Conservation (phyloP, 2,329 filamentous ascomycete genomes). For the Penicillium italicum region DNA sequence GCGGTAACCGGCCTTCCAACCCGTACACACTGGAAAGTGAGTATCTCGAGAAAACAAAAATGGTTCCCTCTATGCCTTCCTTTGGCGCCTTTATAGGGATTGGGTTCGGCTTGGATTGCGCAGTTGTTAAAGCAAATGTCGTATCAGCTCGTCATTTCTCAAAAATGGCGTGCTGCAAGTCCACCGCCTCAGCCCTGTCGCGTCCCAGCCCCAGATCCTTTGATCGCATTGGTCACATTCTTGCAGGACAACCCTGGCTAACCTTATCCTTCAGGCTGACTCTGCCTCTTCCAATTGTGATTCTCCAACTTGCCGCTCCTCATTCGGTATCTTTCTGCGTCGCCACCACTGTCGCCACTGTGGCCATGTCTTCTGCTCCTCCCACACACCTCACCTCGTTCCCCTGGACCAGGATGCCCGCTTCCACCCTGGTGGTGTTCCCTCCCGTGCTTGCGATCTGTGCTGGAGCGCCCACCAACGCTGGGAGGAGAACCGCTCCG, state of each 20-base stretch:
- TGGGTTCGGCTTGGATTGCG: conserved; percentile 16
- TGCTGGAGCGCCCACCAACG: conserved; percentile 58
- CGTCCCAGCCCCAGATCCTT: background rate
- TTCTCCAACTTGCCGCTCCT: conserved; percentile 54
- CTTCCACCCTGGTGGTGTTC: conserved; percentile 57
- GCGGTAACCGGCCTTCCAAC: conserved; percentile 58
- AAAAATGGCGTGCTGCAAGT: conserved; percentile 26
- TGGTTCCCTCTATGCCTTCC: background rate
- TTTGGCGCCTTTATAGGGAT: conserved; percentile 19
- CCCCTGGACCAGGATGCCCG: conserved; percentile 62
- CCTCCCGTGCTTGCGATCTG: conserved; percentile 57
- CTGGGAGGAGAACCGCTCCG: conserved; percentile 51
- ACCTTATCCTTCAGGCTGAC: conserved; percentile 50
- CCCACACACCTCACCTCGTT: conserved; percentile 55
- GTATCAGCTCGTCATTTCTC: conserved; percentile 21
- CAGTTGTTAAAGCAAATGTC: conserved; percentile 19
- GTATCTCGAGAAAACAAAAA: conserved; percentile 25
- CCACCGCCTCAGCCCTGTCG: background rate
- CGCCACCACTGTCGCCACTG: conserved; percentile 66
- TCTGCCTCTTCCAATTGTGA: conserved; percentile 55
- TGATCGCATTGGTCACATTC: background rate
- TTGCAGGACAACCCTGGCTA: conserved; percentile 8
- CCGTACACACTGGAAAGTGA: conserved; percentile 63
- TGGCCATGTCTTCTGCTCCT: conserved; percentile 61
- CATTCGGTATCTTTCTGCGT: conserved; percentile 60